Base-by-base conservation (phyloP, 2,329 filamentous ascomycete species). In the Aspergillus flavus region DNA sequence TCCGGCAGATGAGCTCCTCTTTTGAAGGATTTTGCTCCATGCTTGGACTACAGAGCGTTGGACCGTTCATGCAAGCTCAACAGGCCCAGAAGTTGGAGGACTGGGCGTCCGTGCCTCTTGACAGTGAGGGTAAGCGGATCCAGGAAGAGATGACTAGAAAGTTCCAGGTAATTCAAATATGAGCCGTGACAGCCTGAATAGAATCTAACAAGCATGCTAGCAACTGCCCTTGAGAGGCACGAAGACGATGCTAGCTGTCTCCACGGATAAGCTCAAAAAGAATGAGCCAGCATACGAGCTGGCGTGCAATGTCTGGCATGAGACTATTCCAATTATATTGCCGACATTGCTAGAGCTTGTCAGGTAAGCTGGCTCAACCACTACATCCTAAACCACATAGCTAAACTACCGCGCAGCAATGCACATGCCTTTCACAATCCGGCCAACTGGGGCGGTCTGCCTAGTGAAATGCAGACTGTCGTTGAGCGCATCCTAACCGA, bases 391-490 rank as follows among this genome's bases (percentile, higher is more conserved):
- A 19, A 6, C 12, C 23, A 10, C 52, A 14, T 55, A 57, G 52
- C 65, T 72, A 62, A 73, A 41, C n/a, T 26, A 34, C 43, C 2
- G 41, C 52, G 14, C 62, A 91, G 91, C 73, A 90, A 96, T 76
- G 94, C 94, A 0, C 94, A 98, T 79, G 92, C 93, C 1, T 94
- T 96, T 66, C 93, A 97, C 74, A 94, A 97, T 71, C 87, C 92
- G 1, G 83, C 86, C 23, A 96, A 93, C 73, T 99, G 95, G 94
- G 83, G 85, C 11, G 86, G 89, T 36, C 80, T 97, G 19, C 90
- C 93, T 1, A 76, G 82, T 12, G 92, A 96, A 48, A 90, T 96
- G 83, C 89, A 89, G 63, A 81, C 85, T 6, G 87, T 96, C 58
- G 91, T 98, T 45, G 86, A 88, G 50, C 87, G 92, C 26, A 93